Base-by-base conservation (phyloP, 1,284 basidiomycete genomes). In the Mycosarcoma maydis region DNA sequence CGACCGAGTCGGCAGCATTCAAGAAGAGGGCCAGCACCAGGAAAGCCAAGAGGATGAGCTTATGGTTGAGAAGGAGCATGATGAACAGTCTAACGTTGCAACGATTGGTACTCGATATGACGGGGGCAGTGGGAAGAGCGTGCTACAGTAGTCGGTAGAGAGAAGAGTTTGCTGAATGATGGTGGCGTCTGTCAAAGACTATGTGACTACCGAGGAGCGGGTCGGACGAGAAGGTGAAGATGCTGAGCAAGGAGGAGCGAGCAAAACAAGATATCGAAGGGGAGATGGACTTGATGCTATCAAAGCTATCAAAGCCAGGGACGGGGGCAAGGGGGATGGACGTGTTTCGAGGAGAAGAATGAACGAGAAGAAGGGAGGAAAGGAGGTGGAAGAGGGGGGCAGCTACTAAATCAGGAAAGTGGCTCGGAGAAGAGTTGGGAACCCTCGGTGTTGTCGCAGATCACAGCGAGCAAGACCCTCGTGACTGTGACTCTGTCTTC, bases 101-200 rank as follows among this genome's bases (percentile, higher is more conserved):
- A n/a, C n/a, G n/a, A n/a, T n/a, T n/a, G n/a, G n/a, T n/a, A n/a
- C n/a, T n/a, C n/a, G n/a, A n/a, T n/a, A n/a, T n/a, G n/a, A n/a
- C n/a, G n/a, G n/a, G n/a, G n/a, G n/a, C n/a, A n/a, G n/a, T n/a
- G n/a, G n/a, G n/a, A n/a, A n/a, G n/a, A n/a, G n/a, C n/a, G n/a
- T 47, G 59, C 50, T 65, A 65, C 61, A 58, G 61, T 54, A 53
- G 61, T 58, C 22, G 53, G 16, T 41, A 33, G n/a, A 32, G 23
- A 34, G 42, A 29, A 29, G 22, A 26, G 17, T 16, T 27, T 37
- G 43, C 46, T 52, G 62, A 61, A 62, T 51, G 66, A 55, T 56
- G 58, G 53, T 55, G 52, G 39, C 65, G 52, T 65, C 61, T 65
- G 55, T 65, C 61, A 65, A 64, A 65, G 61, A 65, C 59, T 34